phyloP scores from a whole-genome alignment of 1,284 basidiomycete species.

The Bjerkandera adusta region DNA sequence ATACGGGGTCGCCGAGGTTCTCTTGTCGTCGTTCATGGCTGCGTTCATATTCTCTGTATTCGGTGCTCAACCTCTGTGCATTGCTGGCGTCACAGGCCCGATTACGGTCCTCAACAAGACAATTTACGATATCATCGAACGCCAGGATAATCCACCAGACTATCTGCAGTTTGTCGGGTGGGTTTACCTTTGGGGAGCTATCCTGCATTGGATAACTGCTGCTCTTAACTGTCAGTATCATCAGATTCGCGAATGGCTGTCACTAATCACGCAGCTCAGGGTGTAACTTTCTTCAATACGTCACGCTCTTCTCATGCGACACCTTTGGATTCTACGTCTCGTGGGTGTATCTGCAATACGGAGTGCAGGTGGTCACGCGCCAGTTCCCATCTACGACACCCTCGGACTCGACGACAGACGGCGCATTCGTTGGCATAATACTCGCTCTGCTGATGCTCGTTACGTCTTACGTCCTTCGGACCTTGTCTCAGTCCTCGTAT shows the following conservation, averaged over 20 bases:
- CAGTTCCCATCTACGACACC: constrained; percentile 49
- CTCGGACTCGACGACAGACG: constrained; percentile 33
- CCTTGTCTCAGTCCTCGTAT: constrained; percentile 58
- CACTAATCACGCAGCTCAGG: constrained; percentile 39
- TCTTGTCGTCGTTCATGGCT: constrained; percentile 81
- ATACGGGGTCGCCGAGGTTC: constrained; percentile 90
- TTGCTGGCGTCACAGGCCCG: constrained; percentile 92
- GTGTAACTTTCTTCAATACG: constrained; percentile 82
- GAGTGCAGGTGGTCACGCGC: constrained; percentile 78
- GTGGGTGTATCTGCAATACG: constrained; percentile 89
- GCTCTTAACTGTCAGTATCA: constrained; percentile 71
- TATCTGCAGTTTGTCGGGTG: constrained; percentile 90
- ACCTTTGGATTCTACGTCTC: constrained; percentile 93
- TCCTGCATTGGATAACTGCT: constrained; percentile 88
- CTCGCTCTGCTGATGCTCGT: constrained; percentile 78
- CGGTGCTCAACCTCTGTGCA: constrained; percentile 89
- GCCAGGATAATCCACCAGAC: constrained; percentile 55
- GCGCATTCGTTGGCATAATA: constrained; percentile 72
- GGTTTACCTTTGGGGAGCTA: constrained; percentile 93
- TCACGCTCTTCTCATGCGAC: constrained; percentile 90
- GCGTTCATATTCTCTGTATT: constrained; percentile 91
- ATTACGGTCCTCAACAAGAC: constrained; percentile 93
- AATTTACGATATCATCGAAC: constrained; percentile 76
- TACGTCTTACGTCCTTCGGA: constrained; percentile 71
- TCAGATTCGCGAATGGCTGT: not conserved